Evolutionary conservation across 345 rosid species (phyloP).

Genomic region (Crucihimalaya himalaica): DNA sequence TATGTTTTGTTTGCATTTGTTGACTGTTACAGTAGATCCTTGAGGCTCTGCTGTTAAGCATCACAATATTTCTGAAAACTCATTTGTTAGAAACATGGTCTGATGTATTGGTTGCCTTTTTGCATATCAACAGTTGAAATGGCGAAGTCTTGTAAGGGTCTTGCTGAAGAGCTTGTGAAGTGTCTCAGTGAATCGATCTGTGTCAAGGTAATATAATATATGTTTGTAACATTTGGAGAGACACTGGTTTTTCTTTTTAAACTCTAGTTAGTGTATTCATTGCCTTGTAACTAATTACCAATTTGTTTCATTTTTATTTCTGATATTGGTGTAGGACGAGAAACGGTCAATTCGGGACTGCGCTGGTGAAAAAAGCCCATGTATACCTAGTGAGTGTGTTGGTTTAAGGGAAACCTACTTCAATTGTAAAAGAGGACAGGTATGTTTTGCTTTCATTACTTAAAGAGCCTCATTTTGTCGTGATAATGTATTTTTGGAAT

Average conservation of each 20-base stretch:
- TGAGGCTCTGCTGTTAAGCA: neutral
- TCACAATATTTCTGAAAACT: neutral
- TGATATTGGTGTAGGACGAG: slow-evolving; percentile 50
- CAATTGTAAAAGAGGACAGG: slow-evolving; percentile 99
- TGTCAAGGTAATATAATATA: slow-evolving; percentile 51
- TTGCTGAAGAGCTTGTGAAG: slow-evolving; percentile 89
- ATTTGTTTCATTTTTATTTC: neutral
- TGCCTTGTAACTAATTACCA: neutral
- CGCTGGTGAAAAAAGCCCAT: slow-evolving; percentile 83
- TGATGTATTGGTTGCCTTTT: slow-evolving; percentile 11
- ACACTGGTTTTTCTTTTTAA: neutral
- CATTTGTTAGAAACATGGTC: neutral
- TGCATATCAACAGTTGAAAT: slow-evolving; percentile 40
- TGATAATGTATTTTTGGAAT: neutral
- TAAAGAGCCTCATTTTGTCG: neutral
- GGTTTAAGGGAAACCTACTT: slow-evolving; percentile 95
- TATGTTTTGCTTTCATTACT: slow-evolving; percentile 30
- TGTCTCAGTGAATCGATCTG: slow-evolving; percentile 91
- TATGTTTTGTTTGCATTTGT: neutral
- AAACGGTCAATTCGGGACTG: slow-evolving; percentile 83
- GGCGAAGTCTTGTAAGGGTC: slow-evolving; percentile 97
- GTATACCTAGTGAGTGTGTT: slow-evolving; percentile 82
- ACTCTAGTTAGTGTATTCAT: neutral
- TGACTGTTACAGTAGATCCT: neutral
- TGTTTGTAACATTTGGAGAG: neutral